Conservation (phyloP, 225 moss, liverwort and hornwort genomes). For the Straminergon stramineum region DNA sequence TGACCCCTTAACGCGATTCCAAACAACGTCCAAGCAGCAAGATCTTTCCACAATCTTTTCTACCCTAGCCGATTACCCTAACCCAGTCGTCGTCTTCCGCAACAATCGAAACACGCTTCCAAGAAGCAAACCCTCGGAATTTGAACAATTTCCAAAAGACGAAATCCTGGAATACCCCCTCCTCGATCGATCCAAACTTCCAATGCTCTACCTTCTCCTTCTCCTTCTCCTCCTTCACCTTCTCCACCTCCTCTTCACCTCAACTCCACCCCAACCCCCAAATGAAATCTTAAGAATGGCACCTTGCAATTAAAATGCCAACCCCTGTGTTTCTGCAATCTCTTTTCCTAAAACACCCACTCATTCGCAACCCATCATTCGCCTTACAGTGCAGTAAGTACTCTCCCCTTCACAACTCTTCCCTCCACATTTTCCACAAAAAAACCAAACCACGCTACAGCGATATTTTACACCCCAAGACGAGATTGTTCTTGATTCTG, state of each 20-base stretch:
- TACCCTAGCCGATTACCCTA: slow-evolving; percentile 1
- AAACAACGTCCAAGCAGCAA: background rate
- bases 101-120: background rate
- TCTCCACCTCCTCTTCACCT: background rate
- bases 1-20: background rate
- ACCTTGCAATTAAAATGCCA: background rate
- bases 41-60: background rate
- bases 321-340: background rate
- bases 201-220: background rate
- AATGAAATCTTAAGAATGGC: background rate
- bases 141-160: background rate
- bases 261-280: background rate
- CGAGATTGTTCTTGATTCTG: background rate
- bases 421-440: background rate
- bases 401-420: background rate
- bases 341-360: background rate
- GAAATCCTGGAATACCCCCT: background rate
- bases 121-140: background rate
- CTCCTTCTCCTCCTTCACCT: background rate
- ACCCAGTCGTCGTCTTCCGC: background rate
- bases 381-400: background rate
- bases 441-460: background rate
- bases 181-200: background rate
- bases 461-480: background rate
- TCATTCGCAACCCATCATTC: background rate